Evolutionary conservation across 1,139 yeast species (phyloP), one percentile per base, ranked within the genome.

Genomic region (Blastobotrys petasosporus): DNA sequence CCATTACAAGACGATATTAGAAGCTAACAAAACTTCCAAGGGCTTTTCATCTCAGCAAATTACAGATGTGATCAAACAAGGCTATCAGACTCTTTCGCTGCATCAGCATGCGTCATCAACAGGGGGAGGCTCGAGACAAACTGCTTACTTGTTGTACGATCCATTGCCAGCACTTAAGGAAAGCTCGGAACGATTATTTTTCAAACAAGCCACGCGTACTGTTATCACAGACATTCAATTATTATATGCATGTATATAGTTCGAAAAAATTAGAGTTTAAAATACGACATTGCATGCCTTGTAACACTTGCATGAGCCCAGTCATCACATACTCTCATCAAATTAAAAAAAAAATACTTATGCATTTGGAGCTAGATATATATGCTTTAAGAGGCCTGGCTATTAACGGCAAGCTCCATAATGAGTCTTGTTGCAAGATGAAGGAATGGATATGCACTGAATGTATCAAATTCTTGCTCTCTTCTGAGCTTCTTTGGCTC

Each of bases 331-430:
- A 10, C 4, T 15, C 17, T 15, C 36, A n/a, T 13, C 4, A 31
- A 31, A 31, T n/a, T n/a, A 31, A 13, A 29, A 29, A 29, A 29
- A 29, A 31, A 13, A 15, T 17, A 16, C 37, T 16, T 17, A 35
- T 35, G 12, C 25, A 35, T n/a, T 20, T 3, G 17, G 11, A 16
- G 15, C 16, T 33, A 31, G 36, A 12, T 29, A 41, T 9, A 31
- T n/a, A 39, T 23, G 12, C 12, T 6, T 46, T 53, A 60, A 16
- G 54, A 54, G 7, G 60, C 66, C 51, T 68, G 73, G 55, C 85
- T 77, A 63, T 90, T 92, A 12, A 92, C 97, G 1, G 97, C 97
- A 56, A 92, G 74, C 66, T 92, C 97, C 96, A 92, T 88, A 54
- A 92, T 92, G 54, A 92, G 75, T 60, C 90, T 73, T 1, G 97